Evolutionary conservation across 306 rosid species (phyloP).

Genomic region (Neltuma alba): DNA sequence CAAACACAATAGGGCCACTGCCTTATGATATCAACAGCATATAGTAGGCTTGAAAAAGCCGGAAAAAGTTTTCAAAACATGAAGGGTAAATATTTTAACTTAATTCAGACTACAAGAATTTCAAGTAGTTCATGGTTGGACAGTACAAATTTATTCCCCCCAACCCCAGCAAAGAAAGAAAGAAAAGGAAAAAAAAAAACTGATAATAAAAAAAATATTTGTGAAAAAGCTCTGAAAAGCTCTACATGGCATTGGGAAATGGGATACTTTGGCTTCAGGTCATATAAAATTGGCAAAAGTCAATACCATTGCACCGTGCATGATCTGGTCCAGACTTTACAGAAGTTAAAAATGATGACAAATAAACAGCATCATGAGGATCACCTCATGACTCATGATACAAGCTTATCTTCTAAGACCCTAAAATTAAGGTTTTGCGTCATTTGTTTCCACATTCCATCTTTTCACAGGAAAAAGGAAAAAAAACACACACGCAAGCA

Average conservation of each 20-base stretch:
- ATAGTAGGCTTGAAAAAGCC: constrained; percentile 4
- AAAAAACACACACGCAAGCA: not conserved
- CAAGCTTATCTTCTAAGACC: constrained; percentile 11
- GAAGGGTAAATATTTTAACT: not conserved
- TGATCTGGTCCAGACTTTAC: not conserved
- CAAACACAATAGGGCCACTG: constrained; percentile 5
- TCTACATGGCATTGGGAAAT: not conserved
- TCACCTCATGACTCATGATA: not conserved
- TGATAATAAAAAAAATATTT: not conserved
- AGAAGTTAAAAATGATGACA: not conserved
- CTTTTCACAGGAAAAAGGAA: not conserved
- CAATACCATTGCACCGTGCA: not conserved
- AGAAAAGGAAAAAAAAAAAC: too few species aligned
- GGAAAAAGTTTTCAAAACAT: constrained; percentile 14
- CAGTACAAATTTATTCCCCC: not conserved
- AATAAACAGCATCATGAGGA: not conserved
- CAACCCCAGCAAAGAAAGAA: not conserved
- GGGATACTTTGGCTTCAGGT: not conserved
- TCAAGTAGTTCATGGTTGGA: not conserved
- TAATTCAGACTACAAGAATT: not conserved
- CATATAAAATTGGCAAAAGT: not conserved
- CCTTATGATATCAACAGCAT: not conserved
- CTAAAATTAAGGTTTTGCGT: not conserved
- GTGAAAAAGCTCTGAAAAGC: not conserved
- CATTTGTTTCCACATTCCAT: constrained; percentile 6